Evolutionary conservation across 2,329 filamentous ascomycete species (phyloP), one percentile per base, ranked within the genome.

Genomic region (Colletotrichum navitas): DNA sequence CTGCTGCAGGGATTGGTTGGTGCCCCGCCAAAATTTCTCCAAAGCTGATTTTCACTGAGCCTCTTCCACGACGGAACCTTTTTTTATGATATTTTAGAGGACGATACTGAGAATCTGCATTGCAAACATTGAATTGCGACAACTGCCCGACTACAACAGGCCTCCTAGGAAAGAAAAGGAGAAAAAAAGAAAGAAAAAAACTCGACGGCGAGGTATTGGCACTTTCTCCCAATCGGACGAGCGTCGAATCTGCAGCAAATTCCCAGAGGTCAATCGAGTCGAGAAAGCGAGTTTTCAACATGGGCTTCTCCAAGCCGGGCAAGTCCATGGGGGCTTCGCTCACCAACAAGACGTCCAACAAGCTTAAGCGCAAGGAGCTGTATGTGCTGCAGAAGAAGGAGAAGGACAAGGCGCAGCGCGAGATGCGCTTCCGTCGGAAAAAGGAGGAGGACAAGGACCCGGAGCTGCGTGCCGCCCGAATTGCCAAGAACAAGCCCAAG

Each of bases 401-500:
- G 55, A 89, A 89, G 75, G 93, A 94, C 79, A 91, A 91, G 78
- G 85, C 90, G 58, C 93, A 92, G 77, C 91, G 93, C 77, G 93
- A 94, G 77, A 88, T 91, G 77, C 90, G 95, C 74, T 92, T 94
- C 79, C 89, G 89, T 60, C 88, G 94, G 72, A 94, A 94, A 83
- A 93, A 92, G 82, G 93, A 95, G 78, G 96, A 99, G 82, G 89
- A 92, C 74, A 93, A 92, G 80, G 90, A 98, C 77, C 95, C 95
- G 2, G 88, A 90, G 71, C 82, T 97, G 71, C 90, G 90, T 75
- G 90, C 89, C 73, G 89, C 92, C 75, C 89, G 96, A 76, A 85
- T 95, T 72, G 90, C 90, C 72, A 90, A 88, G 75, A 97, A 97
- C 83, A 88, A 94, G 54, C 93, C 96, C 0, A 81, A 89, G 66